Percentiles rank a stretch among this genome's conserved stretches.
phyloP scores from a whole-genome alignment of 495 filamentous ascomycete species.

The Podospora appendiculata region DNA sequence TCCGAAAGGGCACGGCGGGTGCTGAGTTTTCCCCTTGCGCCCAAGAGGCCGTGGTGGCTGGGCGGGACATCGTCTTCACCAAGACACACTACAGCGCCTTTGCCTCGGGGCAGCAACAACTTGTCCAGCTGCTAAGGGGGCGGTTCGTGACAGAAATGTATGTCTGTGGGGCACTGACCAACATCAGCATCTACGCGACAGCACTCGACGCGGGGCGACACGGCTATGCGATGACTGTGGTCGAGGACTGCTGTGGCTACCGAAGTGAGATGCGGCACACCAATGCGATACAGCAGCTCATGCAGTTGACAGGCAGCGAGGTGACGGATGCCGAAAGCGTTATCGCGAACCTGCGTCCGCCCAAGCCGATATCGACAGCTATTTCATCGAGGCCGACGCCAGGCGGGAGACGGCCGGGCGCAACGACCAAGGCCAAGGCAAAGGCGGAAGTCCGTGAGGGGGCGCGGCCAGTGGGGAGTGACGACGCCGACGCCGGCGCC shows the following conservation, averaged over 20 bases:
- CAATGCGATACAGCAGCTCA: conserved; percentile 68
- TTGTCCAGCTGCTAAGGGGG: conserved; percentile 58
- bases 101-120: conserved; percentile 40
- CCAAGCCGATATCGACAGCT: background rate
- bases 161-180: conserved; percentile 82
- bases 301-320: conserved; percentile 65
- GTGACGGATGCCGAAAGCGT: conserved; percentile 53
- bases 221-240: conserved; percentile 73
- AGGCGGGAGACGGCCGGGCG: too few relatives aligned
- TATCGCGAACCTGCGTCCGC: conserved; percentile 28
- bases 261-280: conserved; percentile 64
- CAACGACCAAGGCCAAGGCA: background rate
- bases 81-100: conserved; percentile 91
- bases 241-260: conserved; percentile 88
- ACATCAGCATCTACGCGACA: conserved; percentile 86
- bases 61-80: conserved; percentile 59
- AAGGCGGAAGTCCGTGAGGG: background rate
- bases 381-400: too few relatives aligned
- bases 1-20: conserved; percentile 52
- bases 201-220: conserved; percentile 83
- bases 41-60: conserved; percentile 43
- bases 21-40: conserved; percentile 59
- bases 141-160: conserved; percentile 87
- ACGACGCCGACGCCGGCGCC: background rate
- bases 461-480: background rate